phyloP scores from a whole-genome alignment of 768 basidiomycete genomes.

The Dendrothele bispora region DNA sequence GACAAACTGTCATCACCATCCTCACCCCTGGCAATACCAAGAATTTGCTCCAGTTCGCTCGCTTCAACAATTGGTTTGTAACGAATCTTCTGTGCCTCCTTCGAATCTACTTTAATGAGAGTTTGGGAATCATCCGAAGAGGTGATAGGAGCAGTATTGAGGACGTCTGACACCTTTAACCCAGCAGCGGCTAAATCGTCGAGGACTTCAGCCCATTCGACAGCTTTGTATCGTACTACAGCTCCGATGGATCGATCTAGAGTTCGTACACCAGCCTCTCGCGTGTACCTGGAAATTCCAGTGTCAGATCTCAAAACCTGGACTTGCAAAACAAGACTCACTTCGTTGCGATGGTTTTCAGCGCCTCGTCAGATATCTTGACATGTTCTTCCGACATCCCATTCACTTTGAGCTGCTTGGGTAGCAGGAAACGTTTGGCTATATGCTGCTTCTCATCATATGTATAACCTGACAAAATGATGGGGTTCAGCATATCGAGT shows the following conservation, averaged over 20 bases:
- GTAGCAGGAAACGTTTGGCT: conserved; percentile 81
- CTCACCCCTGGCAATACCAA: conserved; percentile 76
- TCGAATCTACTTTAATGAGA: conserved; percentile 16
- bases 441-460: conserved; percentile 92
- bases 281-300: conserved; percentile 58
- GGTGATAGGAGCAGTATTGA: background rate
- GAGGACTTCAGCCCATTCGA: conserved; percentile 79
- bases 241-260: conserved; percentile 85
- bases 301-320: too few relatives aligned
- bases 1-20: conserved; percentile 61
- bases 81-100: conserved; percentile 24
- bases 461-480: conserved; percentile 59
- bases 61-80: conserved; percentile 66
- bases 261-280: conserved; percentile 91
- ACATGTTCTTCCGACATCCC: conserved; percentile 65
- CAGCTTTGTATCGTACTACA: conserved; percentile 90
- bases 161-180: conserved; percentile 16
- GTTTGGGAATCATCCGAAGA: conserved; percentile 18
- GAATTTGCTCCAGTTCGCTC: conserved; percentile 77
- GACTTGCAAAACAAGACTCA: background rate
- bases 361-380: conserved; percentile 63
- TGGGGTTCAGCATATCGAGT: background rate
- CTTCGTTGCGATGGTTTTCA: conserved; percentile 70
- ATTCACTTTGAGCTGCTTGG: conserved; percentile 83
- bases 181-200: conserved; percentile 34